Conservation (phyloP, 192 early-diverging fungal species). For the Coemansia sp. region DNA sequence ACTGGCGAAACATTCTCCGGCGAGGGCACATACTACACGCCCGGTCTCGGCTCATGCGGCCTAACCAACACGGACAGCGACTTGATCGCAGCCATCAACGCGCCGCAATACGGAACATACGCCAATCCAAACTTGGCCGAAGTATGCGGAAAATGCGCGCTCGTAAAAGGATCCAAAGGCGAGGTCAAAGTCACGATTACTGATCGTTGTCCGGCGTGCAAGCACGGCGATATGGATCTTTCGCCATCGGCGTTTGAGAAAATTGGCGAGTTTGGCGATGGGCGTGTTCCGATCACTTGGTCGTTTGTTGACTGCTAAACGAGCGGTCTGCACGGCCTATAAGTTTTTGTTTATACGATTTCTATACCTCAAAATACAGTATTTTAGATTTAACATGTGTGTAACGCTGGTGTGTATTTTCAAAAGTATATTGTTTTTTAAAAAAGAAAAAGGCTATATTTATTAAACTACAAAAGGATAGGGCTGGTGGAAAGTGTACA, state of each 20-base stretch:
- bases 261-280: conserved; percentile 51
- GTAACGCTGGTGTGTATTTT: background rate
- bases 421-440: too few relatives aligned
- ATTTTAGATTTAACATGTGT: background rate
- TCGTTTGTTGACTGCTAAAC: conserved; percentile 43
- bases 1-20: conserved; percentile 45
- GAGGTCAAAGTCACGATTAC: conserved; percentile 52
- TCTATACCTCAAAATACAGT: background rate
- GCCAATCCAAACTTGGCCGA: conserved; percentile 51
- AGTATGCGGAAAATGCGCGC: conserved; percentile 56
- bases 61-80: conserved; percentile 45
- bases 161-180: conserved; percentile 49
- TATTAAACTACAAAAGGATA: background rate
- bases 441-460: background rate
- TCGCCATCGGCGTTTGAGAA: conserved; percentile 55
- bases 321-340: too few relatives aligned
- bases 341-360: background rate
- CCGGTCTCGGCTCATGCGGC: conserved; percentile 60
- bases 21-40: conserved; percentile 58
- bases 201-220: conserved; percentile 57
- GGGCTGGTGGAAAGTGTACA: too few relatives aligned
- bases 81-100: conserved; percentile 57
- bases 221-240: conserved; percentile 54
- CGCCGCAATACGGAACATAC: conserved; percentile 52
- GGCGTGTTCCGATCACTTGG: conserved; percentile 57